Evolutionary conservation across 768 basidiomycete species (phyloP).

Genomic region (Chalciporus chontae): DNA sequence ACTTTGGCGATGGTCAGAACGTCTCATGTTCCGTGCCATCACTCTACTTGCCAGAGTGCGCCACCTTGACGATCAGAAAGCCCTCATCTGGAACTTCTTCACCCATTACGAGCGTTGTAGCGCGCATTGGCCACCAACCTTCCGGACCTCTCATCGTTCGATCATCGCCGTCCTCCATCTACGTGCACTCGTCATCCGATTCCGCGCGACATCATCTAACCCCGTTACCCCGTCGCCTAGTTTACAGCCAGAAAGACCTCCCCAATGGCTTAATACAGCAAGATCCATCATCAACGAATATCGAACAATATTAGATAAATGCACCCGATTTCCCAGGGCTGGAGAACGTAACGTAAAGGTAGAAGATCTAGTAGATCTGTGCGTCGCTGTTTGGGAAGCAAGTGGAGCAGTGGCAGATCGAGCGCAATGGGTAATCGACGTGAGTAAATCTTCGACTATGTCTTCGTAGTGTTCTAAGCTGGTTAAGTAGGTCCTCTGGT

Average conservation of each 20-base stretch:
- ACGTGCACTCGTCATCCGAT: constrained; percentile 62
- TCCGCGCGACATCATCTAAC: constrained; percentile 24
- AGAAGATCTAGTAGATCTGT: constrained; percentile 79
- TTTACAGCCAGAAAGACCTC: constrained; percentile 30
- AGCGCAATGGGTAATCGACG: constrained; percentile 80
- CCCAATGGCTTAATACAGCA: constrained; percentile 62
- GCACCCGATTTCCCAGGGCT: constrained; percentile 76
- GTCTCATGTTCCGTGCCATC: constrained; percentile 77
- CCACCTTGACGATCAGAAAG: constrained; percentile 32
- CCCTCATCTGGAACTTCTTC: constrained; percentile 61
- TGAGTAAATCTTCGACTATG: constrained; percentile 35
- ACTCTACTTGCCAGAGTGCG: constrained; percentile 54
- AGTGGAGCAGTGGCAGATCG: constrained; percentile 59
- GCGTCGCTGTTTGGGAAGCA: constrained; percentile 79
- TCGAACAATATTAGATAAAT: constrained; percentile 59
- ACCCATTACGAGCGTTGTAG: constrained; percentile 58
- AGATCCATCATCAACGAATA: constrained; percentile 70
- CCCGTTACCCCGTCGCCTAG: constrained; percentile 11
- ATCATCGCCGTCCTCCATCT: constrained; percentile 69
- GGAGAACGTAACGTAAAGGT: constrained; percentile 77
- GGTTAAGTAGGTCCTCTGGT: constrained; percentile 74
- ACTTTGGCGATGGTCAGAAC: constrained; percentile 83
- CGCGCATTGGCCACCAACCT: constrained; percentile 72
- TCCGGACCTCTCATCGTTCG: constrained; percentile 73
- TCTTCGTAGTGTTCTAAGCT: not conserved